Evolutionary conservation across 139 green algal genomes (phyloP), one percentile per base, ranked within the genome.

Genomic region (Nannochloris sp.): DNA sequence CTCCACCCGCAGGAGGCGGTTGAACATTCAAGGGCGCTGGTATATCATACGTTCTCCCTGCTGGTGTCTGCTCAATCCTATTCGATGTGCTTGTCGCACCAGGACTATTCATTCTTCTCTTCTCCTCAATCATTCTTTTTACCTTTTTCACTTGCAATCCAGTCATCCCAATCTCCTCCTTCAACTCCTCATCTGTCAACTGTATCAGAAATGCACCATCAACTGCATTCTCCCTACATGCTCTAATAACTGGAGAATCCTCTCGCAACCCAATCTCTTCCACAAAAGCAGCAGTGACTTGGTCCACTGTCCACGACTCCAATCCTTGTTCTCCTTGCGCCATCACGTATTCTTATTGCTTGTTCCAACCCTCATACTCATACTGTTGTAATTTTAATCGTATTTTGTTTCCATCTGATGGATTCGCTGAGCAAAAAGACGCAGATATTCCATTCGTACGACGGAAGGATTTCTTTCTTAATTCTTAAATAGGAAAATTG

Each of bases 191-290:
- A 37, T 57, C 31, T 3, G 34, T 21, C 11, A 66, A 14, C 6
- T 23, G 14, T 19, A 66, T 9, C n/a, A 66, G 24, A 44, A 55
- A 44, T 37, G 15, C 15, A 21, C 60, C 60, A 54, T 16, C 12
- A n/a, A 66, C 31, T 19, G 23, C 60, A 66, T 66, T 66, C 23
- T 58, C 34, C 34, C 24, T 55, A 25, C 51, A 55, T 14, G 60
- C 14, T 24, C 7, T 15, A 9, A 66, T 7, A 16, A 61, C 40
- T 3, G 36, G 27, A 10, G 34, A 40, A 40, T 40, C 34, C 7
- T 44, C 55, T 61, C 15, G 19, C 19, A 64, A 64, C 12, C 57
- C 57, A 25, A 64, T 18, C 12, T 16, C 40, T 29, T 57, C 23
- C 8, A 64, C 12, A 0, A 50, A 57, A 16, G 19, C 15, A 15